Conservation (phyloP, 1,284 basidiomycete genomes). For the Fomitopsis betulina region DNA sequence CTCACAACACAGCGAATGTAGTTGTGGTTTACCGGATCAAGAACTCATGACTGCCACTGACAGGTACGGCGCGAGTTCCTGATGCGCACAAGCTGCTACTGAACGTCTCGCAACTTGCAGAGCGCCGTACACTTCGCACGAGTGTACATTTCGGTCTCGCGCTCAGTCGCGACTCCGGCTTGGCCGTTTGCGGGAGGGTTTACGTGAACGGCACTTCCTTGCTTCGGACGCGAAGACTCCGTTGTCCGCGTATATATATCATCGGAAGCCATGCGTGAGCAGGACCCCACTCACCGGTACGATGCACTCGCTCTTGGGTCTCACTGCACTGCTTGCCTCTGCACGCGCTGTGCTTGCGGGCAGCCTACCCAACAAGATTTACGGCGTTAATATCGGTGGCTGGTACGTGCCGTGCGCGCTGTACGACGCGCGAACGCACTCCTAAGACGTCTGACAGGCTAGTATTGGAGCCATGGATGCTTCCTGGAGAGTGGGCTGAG, state of each 20-base stretch:
- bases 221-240: not conserved
- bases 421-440: not conserved
- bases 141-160: not conserved
- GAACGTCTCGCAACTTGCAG: not conserved
- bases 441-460: slow-evolving; percentile 37
- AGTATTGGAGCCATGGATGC: slow-evolving; percentile 64
- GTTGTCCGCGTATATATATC: not conserved
- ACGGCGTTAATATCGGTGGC: slow-evolving; percentile 63
- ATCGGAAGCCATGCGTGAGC: not conserved
- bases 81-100: not conserved
- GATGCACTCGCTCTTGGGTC: slow-evolving; percentile 7
- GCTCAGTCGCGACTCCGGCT: not conserved
- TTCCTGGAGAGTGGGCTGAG: slow-evolving; percentile 58
- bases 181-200: not conserved
- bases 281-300: not conserved
- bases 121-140: not conserved
- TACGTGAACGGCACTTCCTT: not conserved
- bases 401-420: slow-evolving; percentile 35
- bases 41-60: not conserved
- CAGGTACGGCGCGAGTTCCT: not conserved
- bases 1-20: not conserved
- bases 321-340: slow-evolving; percentile 7
- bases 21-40: not conserved
- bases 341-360: slow-evolving; percentile 9
- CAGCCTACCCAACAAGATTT: slow-evolving; percentile 44